Conservation (phyloP, 768 basidiomycete genomes). For the Tylopilus rubrobrunneus region DNA sequence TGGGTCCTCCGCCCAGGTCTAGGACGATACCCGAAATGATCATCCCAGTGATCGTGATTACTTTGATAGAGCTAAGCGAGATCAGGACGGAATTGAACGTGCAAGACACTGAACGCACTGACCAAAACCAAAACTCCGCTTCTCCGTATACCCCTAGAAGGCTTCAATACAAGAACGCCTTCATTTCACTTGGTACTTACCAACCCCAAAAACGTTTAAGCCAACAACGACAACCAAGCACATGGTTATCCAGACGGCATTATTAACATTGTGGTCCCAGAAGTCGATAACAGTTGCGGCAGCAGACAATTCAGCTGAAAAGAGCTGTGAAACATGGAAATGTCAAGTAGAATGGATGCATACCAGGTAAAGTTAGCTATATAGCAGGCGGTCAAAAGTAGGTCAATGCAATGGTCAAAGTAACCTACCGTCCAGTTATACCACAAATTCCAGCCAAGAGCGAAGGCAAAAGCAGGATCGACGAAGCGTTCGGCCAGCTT, state of each 20-base stretch:
- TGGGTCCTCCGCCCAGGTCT: constrained; percentile 51
- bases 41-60: constrained; percentile 40
- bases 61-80: constrained; percentile 43
- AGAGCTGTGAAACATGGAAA: not conserved
- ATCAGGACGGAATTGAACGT: not conserved
- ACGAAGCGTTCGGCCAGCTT: too few relatives aligned
- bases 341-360: not conserved
- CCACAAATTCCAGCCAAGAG: constrained; percentile 22
- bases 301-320: constrained; percentile 40
- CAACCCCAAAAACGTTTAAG: constrained; percentile 27
- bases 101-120: not conserved
- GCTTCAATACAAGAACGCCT: not conserved
- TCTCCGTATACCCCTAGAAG: constrained; percentile 36
- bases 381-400: not conserved
- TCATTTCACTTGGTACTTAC: constrained; percentile 11
- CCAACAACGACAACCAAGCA: too few relatives aligned
- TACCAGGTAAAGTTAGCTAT: constrained; percentile 9
- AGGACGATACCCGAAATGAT: constrained; percentile 42
- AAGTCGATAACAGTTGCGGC: constrained; percentile 48
- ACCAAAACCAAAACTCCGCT: constrained; percentile 44
- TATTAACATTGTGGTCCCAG: constrained; percentile 36
- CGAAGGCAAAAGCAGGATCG: constrained; percentile 35
- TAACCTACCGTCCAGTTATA: not conserved
- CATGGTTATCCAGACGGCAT: constrained; percentile 43
- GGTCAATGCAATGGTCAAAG: constrained; percentile 2